phyloP scores from a whole-genome alignment of 2,329 filamentous ascomycete species.

The Aulographum hederae region DNA sequence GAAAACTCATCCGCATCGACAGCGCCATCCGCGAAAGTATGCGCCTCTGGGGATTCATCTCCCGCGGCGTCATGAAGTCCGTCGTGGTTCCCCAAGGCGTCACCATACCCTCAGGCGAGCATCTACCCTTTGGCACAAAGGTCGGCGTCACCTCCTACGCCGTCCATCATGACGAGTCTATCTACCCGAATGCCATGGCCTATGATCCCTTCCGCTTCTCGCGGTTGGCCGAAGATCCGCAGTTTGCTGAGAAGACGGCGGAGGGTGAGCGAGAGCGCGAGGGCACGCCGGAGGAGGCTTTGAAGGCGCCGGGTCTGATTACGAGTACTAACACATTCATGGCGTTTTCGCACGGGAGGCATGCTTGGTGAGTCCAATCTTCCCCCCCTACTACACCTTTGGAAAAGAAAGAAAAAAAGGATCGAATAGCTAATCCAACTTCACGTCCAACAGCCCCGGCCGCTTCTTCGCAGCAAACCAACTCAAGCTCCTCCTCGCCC shows the following conservation, averaged over 20 bases:
- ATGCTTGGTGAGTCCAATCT: slow-evolving; percentile 2
- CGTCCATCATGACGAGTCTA: slow-evolving; percentile 5
- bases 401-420: too few relatives aligned
- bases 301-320: slow-evolving; percentile 2
- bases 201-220: slow-evolving; percentile 4
- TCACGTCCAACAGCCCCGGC: slow-evolving; percentile 12
- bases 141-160: slow-evolving; percentile 10
- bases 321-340: slow-evolving; percentile 4
- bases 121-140: slow-evolving; percentile 16
- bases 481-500: slow-evolving; percentile 26
- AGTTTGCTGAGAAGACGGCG: neutral
- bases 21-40: slow-evolving; percentile 5
- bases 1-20: slow-evolving; percentile 1
- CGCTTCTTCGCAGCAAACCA: slow-evolving; percentile 28
- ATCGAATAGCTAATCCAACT: neutral
- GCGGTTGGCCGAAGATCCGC: neutral
- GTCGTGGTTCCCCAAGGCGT: slow-evolving; percentile 17
- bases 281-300: neutral
- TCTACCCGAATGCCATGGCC: slow-evolving; percentile 1
- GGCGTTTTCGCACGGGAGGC: slow-evolving; percentile 4
- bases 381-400: too few relatives aligned
- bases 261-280: too few relatives aligned
- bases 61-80: slow-evolving; percentile 15
- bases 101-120: slow-evolving; percentile 16
- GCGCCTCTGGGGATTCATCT: slow-evolving; percentile 7